Evolutionary conservation across 352 stramenopile genomes (phyloP).

Genomic region (Aphanomyces invadans): DNA sequence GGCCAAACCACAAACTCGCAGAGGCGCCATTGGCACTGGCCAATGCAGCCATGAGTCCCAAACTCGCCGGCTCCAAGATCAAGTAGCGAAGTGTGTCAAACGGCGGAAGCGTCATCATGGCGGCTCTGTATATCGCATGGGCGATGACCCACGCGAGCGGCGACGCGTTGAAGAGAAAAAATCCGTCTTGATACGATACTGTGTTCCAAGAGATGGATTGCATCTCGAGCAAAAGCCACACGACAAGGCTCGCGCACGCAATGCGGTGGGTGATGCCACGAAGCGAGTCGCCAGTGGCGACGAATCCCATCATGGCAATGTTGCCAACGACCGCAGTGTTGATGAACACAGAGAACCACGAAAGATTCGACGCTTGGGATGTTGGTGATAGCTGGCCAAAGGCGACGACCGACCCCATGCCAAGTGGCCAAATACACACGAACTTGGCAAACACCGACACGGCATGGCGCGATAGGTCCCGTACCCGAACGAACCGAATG

Average conservation of each 20-base stretch:
- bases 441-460: not conserved
- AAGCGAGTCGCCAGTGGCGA: not conserved
- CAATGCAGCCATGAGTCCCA: not conserved
- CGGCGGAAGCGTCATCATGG: constrained; percentile 1
- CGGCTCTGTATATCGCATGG: not conserved
- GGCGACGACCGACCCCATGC: not conserved
- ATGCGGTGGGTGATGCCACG: not conserved
- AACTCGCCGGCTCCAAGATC: not conserved
- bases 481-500: not conserved
- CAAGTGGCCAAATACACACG: not conserved
- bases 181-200: not conserved
- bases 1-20: constrained; percentile 9
- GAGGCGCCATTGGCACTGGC: not conserved
- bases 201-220: not conserved
- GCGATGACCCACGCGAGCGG: constrained; percentile 1
- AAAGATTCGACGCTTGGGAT: not conserved
- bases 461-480: not conserved
- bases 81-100: constrained; percentile 8
- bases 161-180: constrained; percentile 13
- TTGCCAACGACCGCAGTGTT: not conserved
- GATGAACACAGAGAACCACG: not conserved
- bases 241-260: not conserved
- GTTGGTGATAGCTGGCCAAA: not conserved
- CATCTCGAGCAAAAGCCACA: constrained; percentile 10
- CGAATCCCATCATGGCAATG: constrained; percentile 14